Percentiles rank a stretch among this genome's conserved stretches.
Conservation (phyloP, 139 green algal species). For the Ulvella scutata region DNA sequence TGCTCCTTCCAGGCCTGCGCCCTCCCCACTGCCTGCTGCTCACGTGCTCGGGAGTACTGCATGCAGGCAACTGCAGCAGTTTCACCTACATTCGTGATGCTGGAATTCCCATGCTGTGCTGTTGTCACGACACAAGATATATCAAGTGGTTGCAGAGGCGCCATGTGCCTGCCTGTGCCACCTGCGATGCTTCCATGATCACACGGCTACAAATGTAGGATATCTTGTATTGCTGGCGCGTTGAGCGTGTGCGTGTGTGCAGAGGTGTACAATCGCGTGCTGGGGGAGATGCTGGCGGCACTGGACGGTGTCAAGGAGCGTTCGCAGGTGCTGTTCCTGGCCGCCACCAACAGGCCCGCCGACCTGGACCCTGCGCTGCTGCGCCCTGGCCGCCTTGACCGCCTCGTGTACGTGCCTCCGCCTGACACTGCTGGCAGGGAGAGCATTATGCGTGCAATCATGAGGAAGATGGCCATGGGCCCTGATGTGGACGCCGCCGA, state of each 20-base stretch:
- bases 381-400: conserved; percentile 65
- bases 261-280: conserved; percentile 35
- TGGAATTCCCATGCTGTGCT: too few species aligned
- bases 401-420: conserved; percentile 74
- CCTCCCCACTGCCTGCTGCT: background rate
- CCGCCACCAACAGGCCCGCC: conserved; percentile 59
- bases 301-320: conserved; percentile 59
- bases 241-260: background rate
- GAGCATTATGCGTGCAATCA: conserved; percentile 48
- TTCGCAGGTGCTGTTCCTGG: conserved; percentile 50
- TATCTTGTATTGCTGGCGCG: background rate
- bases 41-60: background rate
- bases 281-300: conserved; percentile 79
- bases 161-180: too few species aligned
- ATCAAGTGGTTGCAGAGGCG: too few species aligned
- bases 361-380: conserved; percentile 62
- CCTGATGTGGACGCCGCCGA: conserved; percentile 33
- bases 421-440: conserved; percentile 47
- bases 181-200: background rate
- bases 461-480: conserved; percentile 35
- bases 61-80: background rate
- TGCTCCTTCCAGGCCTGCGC: background rate
- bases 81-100: background rate
- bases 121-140: background rate
- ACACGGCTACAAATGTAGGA: background rate